Base-by-base conservation (phyloP, 331 rosid species). In the Dryas integrifolia region DNA sequence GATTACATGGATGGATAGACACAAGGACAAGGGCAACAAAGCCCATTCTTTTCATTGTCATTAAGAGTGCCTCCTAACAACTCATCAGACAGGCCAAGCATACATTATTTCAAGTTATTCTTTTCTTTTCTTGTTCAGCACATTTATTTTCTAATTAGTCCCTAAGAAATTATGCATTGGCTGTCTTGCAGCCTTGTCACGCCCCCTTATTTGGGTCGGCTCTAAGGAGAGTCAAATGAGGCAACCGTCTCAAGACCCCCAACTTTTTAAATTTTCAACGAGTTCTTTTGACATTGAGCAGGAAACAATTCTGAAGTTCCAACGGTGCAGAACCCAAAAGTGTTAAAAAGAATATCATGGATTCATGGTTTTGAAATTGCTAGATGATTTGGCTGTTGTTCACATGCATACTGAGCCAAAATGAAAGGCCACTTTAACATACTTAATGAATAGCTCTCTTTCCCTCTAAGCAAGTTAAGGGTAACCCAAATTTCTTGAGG, bases 11-110 rank as follows among this genome's bases (percentile, higher is more conserved):
- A 47, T n/a, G 40, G 53, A 74, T 9, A 64, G 65, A 64, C 53
- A 64, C 21, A 43, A 15, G 11, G 72, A 43, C 71, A 24, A 44
- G 78, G 64, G 30, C 68, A 48, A 45, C 70, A 21, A 24, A 46
- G 18, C n/a, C 75, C 45, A 47, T 45, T 51, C 43, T 24, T 69
- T 61, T 30, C 80, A 51, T 8, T 51, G 35, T 67, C 14, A 38
- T 68, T 50, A 76, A 76, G 65, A 60, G 2, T 68, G 80, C 64
- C 55, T 24, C 70, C 70, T 68, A 58, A 76, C 70, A 76, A 71
- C 70, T 58, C 70, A 50, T 70, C 75, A 70, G 5, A 12, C 26
- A 49, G 70, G 60, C 51, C 68, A 59, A 39, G 41, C 57, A 12
- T 39, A 11, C 60, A 39, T 60, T 26, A 69, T 52, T 39, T 0